Evolutionary conservation across 2,329 filamentous ascomycete genomes (phyloP).

Genomic region (Claviceps arundinis): DNA sequence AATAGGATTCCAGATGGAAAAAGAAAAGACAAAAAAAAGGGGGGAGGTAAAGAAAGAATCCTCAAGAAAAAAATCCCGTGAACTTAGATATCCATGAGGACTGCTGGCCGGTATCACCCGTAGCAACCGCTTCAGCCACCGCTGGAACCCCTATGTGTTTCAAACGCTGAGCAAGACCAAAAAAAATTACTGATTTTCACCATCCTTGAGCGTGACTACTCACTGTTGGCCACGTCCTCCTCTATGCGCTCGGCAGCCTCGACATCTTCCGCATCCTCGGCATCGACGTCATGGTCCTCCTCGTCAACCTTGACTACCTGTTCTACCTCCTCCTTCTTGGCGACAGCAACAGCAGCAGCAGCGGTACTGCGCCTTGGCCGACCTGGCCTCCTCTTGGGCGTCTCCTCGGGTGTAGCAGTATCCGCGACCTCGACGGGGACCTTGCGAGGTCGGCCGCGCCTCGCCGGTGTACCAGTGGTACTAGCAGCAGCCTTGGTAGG

Average conservation of each 20-base stretch:
- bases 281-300: slow-evolving; percentile 1
- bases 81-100: slow-evolving; percentile 5
- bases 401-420: slow-evolving; percentile 7
- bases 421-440: slow-evolving; percentile 15
- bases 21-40: neutral
- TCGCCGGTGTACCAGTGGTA: slow-evolving; percentile 5
- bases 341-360: neutral
- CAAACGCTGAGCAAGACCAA: neutral
- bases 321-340: neutral
- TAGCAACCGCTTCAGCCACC: neutral
- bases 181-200: neutral
- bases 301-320: neutral
- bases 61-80: slow-evolving; percentile 2
- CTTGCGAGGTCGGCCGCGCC: slow-evolving; percentile 16
- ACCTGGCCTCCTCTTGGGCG: slow-evolving; percentile 9
- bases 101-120: neutral
- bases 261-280: slow-evolving; percentile 11
- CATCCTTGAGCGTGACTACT: slow-evolving; percentile 5
- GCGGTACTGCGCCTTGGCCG: slow-evolving; percentile 1
- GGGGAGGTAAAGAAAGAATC: neutral
- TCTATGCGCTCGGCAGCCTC: slow-evolving; percentile 10
- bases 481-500: slow-evolving; percentile 9
- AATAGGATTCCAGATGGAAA: neutral
- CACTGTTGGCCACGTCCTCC: slow-evolving; percentile 7
- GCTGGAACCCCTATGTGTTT: neutral